These are phyloP conservation scores for Pezicula neosporulosa DNA, from an alignment of 2,329 filamentous ascomycete genomes.

Conservation along the genomic window DNA sequence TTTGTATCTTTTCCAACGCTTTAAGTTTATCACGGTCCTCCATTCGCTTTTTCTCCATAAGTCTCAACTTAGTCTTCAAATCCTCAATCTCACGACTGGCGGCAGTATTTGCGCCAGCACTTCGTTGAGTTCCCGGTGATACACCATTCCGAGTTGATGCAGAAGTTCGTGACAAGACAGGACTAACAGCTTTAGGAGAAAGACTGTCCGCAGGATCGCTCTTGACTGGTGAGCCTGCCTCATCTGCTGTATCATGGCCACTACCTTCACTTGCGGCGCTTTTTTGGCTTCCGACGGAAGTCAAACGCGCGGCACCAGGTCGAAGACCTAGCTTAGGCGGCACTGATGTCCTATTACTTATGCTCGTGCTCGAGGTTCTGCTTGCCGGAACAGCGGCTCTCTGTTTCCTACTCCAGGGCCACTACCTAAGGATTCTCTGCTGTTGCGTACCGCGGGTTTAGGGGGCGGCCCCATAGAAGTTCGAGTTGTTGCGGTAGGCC, in stretches of 20 bases:
- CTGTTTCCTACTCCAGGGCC: constrained; percentile 28
- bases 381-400: constrained; percentile 11
- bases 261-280: constrained; percentile 25
- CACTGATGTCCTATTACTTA: constrained; percentile 13
- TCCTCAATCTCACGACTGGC: constrained; percentile 70
- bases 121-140: constrained; percentile 20
- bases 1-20: constrained; percentile 69
- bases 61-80: constrained; percentile 79
- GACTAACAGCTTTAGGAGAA: constrained; percentile 27
- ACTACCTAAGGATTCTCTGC: constrained; percentile 35
- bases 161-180: constrained; percentile 21
- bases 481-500: constrained; percentile 52
- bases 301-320: constrained; percentile 26
- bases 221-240: constrained; percentile 39
- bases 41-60: constrained; percentile 81
- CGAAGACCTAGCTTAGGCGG: constrained; percentile 22
- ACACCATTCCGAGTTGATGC: constrained; percentile 16
- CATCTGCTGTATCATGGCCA: constrained; percentile 22
- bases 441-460: constrained; percentile 25
- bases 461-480: constrained; percentile 66
- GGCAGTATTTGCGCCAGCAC: constrained; percentile 19
- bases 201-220: constrained; percentile 38
- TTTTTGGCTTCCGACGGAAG: constrained; percentile 26
- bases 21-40: constrained; percentile 88
- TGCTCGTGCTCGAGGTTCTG: constrained; percentile 12